phyloP scores from a whole-genome alignment of 2,329 filamentous ascomycete species.

The Sarocladium brachiariae region DNA sequence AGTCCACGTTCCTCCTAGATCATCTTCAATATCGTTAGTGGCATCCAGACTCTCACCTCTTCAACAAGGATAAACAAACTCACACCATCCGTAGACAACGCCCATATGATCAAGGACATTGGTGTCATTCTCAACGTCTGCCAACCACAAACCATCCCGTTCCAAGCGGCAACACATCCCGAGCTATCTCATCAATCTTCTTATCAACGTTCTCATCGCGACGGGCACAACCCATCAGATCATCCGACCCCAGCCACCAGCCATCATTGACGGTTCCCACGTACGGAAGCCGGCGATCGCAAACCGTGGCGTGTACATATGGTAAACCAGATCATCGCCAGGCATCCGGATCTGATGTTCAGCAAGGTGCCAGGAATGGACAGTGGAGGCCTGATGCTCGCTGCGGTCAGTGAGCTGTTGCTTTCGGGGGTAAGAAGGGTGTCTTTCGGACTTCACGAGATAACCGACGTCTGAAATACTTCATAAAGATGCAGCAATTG shows the following conservation, averaged over 20 bases:
- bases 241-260: not conserved
- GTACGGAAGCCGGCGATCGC: not conserved
- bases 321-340: constrained; percentile 3
- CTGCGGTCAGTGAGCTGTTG: not conserved
- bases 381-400: not conserved
- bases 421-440: not conserved
- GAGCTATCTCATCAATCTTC: not conserved
- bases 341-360: not conserved
- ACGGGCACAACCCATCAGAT: constrained; percentile 8
- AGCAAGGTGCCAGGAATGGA: not conserved
- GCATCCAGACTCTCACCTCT: not conserved
- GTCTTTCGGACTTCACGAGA: not conserved
- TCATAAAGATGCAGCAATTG: not conserved
- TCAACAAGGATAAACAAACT: not conserved
- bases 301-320: not conserved
- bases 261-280: not conserved
- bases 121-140: not conserved
- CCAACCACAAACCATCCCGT: not conserved
- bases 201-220: not conserved
- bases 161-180: constrained; percentile 5
- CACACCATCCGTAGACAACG: not conserved
- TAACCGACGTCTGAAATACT: too few species aligned
- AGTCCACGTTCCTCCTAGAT: not conserved
- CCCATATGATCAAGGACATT: constrained; percentile 5
- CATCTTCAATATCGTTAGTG: constrained; percentile 2